A percentile compares a stretch with the other conserved stretches of the same genome.
Evolutionary conservation across 2,329 filamentous ascomycete genomes (phyloP).

Genomic region (Neonectria sp.): DNA sequence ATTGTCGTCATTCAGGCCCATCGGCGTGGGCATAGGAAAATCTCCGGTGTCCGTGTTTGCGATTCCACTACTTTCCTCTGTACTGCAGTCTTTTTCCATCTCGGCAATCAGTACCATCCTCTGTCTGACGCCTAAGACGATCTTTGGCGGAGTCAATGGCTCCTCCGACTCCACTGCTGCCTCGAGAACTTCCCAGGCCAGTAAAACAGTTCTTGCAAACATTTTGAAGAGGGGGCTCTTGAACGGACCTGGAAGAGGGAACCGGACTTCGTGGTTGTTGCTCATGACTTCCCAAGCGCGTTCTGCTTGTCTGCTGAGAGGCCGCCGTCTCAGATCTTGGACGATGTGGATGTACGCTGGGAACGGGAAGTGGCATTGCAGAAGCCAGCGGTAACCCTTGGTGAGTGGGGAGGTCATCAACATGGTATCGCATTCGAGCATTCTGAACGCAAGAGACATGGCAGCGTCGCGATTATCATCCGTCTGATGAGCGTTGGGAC

Average conservation of each 20-base stretch:
- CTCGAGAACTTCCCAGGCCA: conserved; percentile 19
- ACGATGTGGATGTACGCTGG: conserved; percentile 58
- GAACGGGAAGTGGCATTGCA: conserved; percentile 56
- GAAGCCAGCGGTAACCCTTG: conserved; percentile 56
- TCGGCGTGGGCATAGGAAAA: background rate
- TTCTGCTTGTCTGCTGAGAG: conserved; percentile 39
- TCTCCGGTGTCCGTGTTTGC: background rate
- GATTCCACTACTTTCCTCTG: background rate
- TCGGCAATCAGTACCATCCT: background rate
- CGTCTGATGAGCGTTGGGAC: conserved; percentile 39
- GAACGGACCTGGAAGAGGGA: background rate
- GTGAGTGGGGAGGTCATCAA: conserved; percentile 50
- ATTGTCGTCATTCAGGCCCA: background rate
- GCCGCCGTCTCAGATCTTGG: conserved; percentile 50
- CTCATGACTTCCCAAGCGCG: conserved; percentile 53
- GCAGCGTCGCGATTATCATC: conserved; percentile 50
- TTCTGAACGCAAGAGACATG: conserved; percentile 49
- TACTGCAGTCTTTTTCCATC: background rate
- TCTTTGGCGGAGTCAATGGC: background rate
- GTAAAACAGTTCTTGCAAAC: conserved; percentile 6
- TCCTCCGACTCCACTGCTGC: background rate
- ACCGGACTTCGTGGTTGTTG: conserved; percentile 48
- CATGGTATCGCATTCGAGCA: conserved; percentile 56
- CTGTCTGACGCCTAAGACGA: conserved; percentile 1
- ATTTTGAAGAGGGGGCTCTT: conserved; percentile 6